Evolutionary conservation across 305 asterid genomes (phyloP), one percentile per base, ranked within the genome.

Genomic region (Ilex paraguariensis): DNA sequence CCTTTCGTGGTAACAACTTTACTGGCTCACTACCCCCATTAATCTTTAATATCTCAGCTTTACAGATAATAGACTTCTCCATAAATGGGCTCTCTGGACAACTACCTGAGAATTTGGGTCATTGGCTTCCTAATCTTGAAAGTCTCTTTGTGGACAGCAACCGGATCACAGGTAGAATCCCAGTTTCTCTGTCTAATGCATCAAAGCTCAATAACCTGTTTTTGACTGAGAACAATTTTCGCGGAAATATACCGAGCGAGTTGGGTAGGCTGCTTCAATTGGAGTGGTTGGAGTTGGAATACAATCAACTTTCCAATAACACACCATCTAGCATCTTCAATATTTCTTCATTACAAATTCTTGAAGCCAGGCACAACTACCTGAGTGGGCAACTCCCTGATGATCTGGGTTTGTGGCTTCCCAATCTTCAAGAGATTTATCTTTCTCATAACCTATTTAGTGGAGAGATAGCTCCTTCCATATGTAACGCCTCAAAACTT

Each of bases 371-470:
- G 51, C 79, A 73, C 39, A 70, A 70, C 49, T 66, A 75, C 73
- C 75, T 79, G 21, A 64, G 62, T 54, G 84, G 81, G 54, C 57
- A 42, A 13, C 66, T 79, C 66, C 77, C 84, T 4, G 49, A 10
- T 51, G 79, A 79, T 67, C 65, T 79, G 31, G 84, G 84, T 21
- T 30, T 67, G 13, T 44, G 71, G 75, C 65, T 75, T 15, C 77
- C 84, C 31, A 79, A 79, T 68, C 78, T 79, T 60, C 54, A 3
- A 31, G 70, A 75, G 54, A 60, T 79, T 64, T 75, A 66, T 57
- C 65, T 79, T 59, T 75, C 84, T 28, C 79, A 75, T 61, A 79
- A 79, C 60, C 79, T 40, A 69, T 75, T 79, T 50, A 66, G 67
- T 63, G 84, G 81, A 64, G 65, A 73, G 59, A 50, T 59, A 21